Base-by-base conservation (phyloP, 73 alveolate species). In the Effrenium voratum region DNA sequence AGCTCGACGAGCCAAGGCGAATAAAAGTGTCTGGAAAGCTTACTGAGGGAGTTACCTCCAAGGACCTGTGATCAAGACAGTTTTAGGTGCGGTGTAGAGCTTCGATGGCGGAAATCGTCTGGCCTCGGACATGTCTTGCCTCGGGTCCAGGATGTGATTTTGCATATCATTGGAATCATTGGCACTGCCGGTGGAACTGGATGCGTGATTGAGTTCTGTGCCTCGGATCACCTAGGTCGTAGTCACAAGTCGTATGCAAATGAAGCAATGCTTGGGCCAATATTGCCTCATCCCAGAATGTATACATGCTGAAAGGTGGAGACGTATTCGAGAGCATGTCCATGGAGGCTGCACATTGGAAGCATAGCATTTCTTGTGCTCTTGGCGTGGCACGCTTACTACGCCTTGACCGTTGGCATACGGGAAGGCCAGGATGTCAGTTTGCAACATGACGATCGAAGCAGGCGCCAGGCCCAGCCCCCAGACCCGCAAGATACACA, bases 131-230 rank as follows among this genome's bases (percentile, higher is more conserved):
- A n/a, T 24, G 79, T 66, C 41, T 24, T 16, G 16, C 30, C 41
- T n/a, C n/a, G n/a, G n/a, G n/a, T 52, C 43, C 45, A 81, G 94
- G 98, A 92, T 82, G 98, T 92, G 83, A 92, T 92, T 41, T 66
- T 92, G 45, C 98, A 92, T 49, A 75, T 72, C 82, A 92, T 92
- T 36, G 98, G 98, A 43, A 43, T 92, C 59, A 92, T 92, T 16
- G 98, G 98, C 81, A 92, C 98, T 2, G 98, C 98, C 22, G 98
- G 98, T 75, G 98, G 98, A 6, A 92, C 92, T 34, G 98, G 98
- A 60, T 72, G 91, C 49, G 98, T 76, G 46, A 47, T 92, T 26
- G 98, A 92, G 44, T 92, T 57, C 66, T 90, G 97, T 34, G 4
- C 47, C 97, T 43, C 36, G 97, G 4, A 55, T 24, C 26, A 10